A percentile compares a stretch with the other conserved stretches of the same genome.
phyloP scores from a whole-genome alignment of 192 early-diverging fungal genomes.

The Backusella parvicylindrica region DNA sequence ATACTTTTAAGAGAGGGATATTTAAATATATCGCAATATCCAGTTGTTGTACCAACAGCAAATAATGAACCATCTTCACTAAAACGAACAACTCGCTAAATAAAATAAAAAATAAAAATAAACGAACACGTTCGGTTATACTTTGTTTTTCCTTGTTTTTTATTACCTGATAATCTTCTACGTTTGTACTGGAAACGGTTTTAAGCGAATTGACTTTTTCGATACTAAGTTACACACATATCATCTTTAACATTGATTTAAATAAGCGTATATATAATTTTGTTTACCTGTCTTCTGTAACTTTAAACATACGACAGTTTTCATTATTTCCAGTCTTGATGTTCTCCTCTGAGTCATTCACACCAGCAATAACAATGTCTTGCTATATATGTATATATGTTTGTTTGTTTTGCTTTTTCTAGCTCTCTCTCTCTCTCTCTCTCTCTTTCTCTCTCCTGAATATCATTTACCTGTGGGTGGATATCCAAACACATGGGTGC shows the following conservation, averaged over 20 bases:
- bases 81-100: constrained; percentile 58
- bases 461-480: constrained; percentile 67
- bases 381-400: constrained; percentile 36
- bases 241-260: not conserved
- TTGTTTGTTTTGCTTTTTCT: not conserved
- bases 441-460: not conserved
- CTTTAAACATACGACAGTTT: constrained; percentile 76
- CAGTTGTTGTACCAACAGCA: constrained; percentile 66
- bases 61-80: constrained; percentile 62
- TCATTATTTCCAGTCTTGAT: constrained; percentile 70
- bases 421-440: not conserved
- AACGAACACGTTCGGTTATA: not conserved
- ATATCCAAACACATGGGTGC: constrained; percentile 77
- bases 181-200: constrained; percentile 49
- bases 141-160: not conserved
- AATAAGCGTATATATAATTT: not conserved
- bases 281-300: constrained; percentile 39
- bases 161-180: constrained; percentile 55
- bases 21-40: constrained; percentile 57
- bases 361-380: constrained; percentile 58
- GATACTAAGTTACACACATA: not conserved
- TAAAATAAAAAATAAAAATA: not conserved
- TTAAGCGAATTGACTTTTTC: constrained; percentile 25
- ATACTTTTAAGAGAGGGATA: constrained; percentile 57
- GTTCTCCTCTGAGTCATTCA: constrained; percentile 61